Evolutionary conservation across 1,139 yeast species (phyloP).

Genomic region (Martiniozyma asiatica): DNA sequence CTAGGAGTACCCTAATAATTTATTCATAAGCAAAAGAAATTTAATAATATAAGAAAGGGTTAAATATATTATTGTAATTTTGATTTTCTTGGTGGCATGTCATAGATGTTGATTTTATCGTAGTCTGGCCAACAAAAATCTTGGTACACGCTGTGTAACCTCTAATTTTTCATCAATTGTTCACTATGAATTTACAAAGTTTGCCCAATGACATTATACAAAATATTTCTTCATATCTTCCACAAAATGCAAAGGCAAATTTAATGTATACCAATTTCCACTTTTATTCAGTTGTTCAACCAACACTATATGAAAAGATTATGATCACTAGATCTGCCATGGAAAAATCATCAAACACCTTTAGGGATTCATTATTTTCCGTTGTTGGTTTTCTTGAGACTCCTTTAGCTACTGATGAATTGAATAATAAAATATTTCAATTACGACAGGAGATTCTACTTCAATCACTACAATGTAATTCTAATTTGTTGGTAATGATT

Average conservation of each 20-base stretch:
- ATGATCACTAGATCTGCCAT: slow-evolving; percentile 14
- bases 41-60: no score
- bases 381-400: slow-evolving; percentile 18
- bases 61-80: no score
- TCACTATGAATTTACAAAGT: slow-evolving; percentile 5
- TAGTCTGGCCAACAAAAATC: no score
- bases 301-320: slow-evolving; percentile 18
- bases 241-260: slow-evolving; percentile 20
- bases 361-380: slow-evolving; percentile 15
- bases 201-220: slow-evolving; percentile 15
- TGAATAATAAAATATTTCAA: slow-evolving; percentile 12
- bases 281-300: slow-evolving; percentile 16
- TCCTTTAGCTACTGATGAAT: slow-evolving; percentile 14
- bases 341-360: slow-evolving; percentile 7
- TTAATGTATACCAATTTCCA: slow-evolving; percentile 17
- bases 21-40: no score
- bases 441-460: slow-evolving; percentile 20
- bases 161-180: no score
- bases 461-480: slow-evolving; percentile 18
- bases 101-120: no score
- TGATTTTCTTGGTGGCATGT: no score
- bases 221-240: slow-evolving; percentile 13
- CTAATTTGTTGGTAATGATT: slow-evolving; percentile 15
- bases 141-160: no score
- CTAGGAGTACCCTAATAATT: no score